phyloP scores from a whole-genome alignment of 441 rosid genomes.

The Aquilaria agallochum region DNA sequence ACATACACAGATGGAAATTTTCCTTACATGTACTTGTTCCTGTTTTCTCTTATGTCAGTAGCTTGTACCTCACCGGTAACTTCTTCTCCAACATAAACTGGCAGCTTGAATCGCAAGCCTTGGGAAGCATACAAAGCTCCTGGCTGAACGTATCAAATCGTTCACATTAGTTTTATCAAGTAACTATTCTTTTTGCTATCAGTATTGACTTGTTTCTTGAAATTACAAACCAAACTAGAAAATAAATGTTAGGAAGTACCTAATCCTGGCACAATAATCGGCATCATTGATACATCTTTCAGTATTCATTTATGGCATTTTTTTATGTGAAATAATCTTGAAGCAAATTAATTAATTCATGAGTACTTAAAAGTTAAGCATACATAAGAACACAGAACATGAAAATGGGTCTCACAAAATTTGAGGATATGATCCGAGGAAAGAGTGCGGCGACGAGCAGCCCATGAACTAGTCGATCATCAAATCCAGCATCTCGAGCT shows the following conservation, averaged over 20 bases:
- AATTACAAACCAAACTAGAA: too few relatives aligned
- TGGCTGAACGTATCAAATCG: conserved; percentile 38
- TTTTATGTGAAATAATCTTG: too few relatives aligned
- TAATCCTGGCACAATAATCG: too few relatives aligned
- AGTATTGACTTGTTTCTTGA: too few relatives aligned
- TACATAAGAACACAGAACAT: background rate
- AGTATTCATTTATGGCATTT: too few relatives aligned
- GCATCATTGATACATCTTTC: too few relatives aligned
- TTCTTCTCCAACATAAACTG: conserved; percentile 69
- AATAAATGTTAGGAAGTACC: too few relatives aligned
- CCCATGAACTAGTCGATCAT: conserved; percentile 73
- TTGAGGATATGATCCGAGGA: conserved; percentile 69
- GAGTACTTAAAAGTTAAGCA: background rate
- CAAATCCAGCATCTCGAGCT: conserved; percentile 57
- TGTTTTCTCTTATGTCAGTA: conserved; percentile 46
- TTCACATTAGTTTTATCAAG: too few relatives aligned
- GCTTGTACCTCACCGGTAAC: conserved; percentile 55
- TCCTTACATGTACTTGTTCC: conserved; percentile 60
- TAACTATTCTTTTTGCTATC: too few relatives aligned
- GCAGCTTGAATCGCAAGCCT: conserved; percentile 65
- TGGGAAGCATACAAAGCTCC: conserved; percentile 90
- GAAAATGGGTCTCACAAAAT: conserved; percentile 48
- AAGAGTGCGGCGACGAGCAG: conserved; percentile 89
- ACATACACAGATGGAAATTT: background rate
- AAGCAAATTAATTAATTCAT: too few relatives aligned